Evolutionary conservation across 345 rosid species (phyloP), one percentile per base, ranked within the genome.

Genomic region (Eucalyptus cloeziana): DNA sequence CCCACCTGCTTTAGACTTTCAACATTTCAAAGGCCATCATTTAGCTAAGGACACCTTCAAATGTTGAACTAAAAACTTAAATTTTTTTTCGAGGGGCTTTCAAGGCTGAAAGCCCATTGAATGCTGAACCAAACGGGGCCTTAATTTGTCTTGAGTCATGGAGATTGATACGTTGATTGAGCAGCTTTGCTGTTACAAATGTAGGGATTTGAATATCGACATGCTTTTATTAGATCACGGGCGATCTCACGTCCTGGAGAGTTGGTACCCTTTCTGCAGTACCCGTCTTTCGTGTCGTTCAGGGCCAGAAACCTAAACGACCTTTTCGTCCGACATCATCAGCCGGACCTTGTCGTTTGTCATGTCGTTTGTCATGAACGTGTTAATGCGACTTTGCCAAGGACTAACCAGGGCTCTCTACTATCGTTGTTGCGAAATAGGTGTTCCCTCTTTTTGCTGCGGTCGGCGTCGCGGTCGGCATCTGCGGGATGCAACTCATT

Each of bases 391-490:
- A 76, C 47, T 0, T 76, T 7, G 83, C 83, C 12, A 8, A 76
- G 83, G 47, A 40, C 44, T 76, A 76, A 76, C 43, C 27, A 3
- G 0, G 27, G 10, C 22, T 21, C 62, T 45, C 62, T 33, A 31
- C 64, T 69, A 24, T 86, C 24, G 52, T 62, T 12, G 4, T 8
- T 56, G 22, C 10, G 52, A 13, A 44, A 40, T 85, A 95, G 97
- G 97, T 93, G 87, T 95, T 89, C 89, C 96, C 96, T 4, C 92
- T 95, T 8, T 92, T 95, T 71, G 97, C 94, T 1, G 71, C 96
- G 16, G 91, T 93, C 27, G 95, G 95, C 44, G 92, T 92, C 2
- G 96, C 95, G 2, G 97, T 94, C 10, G 94, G 95, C 89, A 94
- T 94, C 43, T 95, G 97, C 14, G 93, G 88, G 51, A 89, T 92